Base-by-base conservation (phyloP, 2,329 filamentous ascomycete genomes). In the Botrytis tulipae region DNA sequence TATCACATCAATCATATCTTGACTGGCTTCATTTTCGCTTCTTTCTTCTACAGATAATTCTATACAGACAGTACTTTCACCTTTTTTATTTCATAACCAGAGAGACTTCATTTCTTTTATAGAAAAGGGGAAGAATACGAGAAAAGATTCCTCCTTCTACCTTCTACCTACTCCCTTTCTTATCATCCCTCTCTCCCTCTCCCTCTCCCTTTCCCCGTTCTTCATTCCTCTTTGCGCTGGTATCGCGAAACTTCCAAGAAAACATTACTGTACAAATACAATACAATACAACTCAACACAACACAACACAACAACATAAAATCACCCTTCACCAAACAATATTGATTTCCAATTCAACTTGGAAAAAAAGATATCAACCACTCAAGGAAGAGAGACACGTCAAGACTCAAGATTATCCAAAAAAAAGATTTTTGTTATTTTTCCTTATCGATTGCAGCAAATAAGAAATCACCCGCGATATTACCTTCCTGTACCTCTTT, bases 201-300 rank as follows among this genome's bases (percentile, higher is more conserved):
- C 10, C 14, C 40, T 42, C 29, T 51, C 63, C n/a, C 51, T 54
- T 42, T 16, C 8, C 35, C 63, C 63, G 29, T 67, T 54, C 65
- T 68, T 54, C 65, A 68, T 71, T 71, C 60, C 42, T 66, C 51
- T 32, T 71, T 57, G 70, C 70, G 70, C 70, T 71, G 70, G 57
- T 65, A 54, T 71, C 60, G 70, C 57, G 46, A 71, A 71, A 37
- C 46, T 35, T 51, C 32, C 12, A 32, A 25, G 44, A 59, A 25
- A 42, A 57, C 22, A 32, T 54, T 29, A 54, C 51, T 16, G 51
- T 54, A 35, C 9, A 40, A 29, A 16, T 42, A 37, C 44, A 37
- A 32, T 20, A 35, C 22, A 37, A 63, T 44, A 37, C 29, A 6
- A 16, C 8, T 25, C 65, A 54, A n/a, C 18, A 51, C 44, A n/a